Evolutionary conservation across 192 early-diverging fungal genomes (phyloP).

Genomic region (Pilaira anomala): DNA sequence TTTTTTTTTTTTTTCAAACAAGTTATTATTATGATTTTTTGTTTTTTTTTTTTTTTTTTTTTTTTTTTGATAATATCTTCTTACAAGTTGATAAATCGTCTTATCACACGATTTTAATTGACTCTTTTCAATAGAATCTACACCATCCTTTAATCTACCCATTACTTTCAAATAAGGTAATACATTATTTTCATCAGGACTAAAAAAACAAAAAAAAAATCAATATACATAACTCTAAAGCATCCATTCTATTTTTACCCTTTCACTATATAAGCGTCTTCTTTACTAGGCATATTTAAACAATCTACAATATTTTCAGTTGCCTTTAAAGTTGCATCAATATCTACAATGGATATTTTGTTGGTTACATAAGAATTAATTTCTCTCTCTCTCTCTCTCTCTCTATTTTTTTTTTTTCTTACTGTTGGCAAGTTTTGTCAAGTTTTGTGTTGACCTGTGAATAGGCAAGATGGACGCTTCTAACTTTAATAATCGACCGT

Average conservation of each 20-base stretch:
- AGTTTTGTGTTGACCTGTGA: constrained; percentile 67
- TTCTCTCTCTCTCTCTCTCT: no score
- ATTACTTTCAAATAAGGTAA: constrained; percentile 59
- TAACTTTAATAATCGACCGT: constrained; percentile 64
- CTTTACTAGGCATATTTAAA: constrained; percentile 63
- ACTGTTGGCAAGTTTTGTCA: constrained; percentile 75
- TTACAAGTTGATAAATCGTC: constrained; percentile 43
- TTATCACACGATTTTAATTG: constrained; percentile 43
- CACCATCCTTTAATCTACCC: constrained; percentile 49
- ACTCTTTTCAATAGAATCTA: constrained; percentile 34
- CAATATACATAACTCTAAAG: background rate
- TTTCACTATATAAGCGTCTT: constrained; percentile 63
- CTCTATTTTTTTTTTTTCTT: background rate
- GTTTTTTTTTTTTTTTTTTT: background rate
- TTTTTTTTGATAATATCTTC: background rate
- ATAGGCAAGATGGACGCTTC: constrained; percentile 80
- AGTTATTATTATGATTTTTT: no score
- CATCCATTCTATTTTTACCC: no score
- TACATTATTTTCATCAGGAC: constrained; percentile 55
- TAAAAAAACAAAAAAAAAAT: constrained; percentile 2
- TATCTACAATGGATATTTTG: constrained; percentile 44
- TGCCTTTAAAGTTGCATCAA: constrained; percentile 58
- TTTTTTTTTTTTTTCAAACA: background rate
- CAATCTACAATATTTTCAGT: constrained; percentile 62
- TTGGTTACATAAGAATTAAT: no score